Conservation (phyloP, 2,329 filamentous ascomycete genomes). For the Paracorniculantispora psalliotae region DNA sequence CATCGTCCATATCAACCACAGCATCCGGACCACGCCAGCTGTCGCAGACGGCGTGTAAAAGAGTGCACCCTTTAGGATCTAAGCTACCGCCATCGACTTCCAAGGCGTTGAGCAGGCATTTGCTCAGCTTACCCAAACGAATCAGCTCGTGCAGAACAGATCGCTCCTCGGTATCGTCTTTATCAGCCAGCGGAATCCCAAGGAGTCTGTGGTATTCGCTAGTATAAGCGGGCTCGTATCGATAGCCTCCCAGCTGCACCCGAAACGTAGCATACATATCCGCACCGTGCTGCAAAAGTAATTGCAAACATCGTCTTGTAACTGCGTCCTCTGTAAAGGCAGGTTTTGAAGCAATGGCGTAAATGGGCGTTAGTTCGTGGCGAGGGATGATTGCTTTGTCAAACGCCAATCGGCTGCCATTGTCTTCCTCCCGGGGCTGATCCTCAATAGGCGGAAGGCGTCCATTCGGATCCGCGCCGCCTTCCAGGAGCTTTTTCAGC, state of each 20-base stretch:
- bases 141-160: conserved; percentile 6
- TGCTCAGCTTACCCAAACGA: neutral
- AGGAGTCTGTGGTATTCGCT: neutral
- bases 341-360: neutral
- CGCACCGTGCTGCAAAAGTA: neutral
- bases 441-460: neutral
- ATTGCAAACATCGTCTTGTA: neutral
- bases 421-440: neutral
- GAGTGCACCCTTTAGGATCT: neutral
- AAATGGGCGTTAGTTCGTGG: neutral
- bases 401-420: neutral
- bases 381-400: neutral
- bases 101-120: neutral
- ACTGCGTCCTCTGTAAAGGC: neutral
- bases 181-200: neutral
- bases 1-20: neutral
- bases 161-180: neutral
- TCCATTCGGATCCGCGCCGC: neutral
- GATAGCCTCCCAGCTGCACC: neutral
- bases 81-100: neutral
- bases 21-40: neutral
- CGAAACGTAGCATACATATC: neutral
- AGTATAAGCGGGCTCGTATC: neutral
- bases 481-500: neutral
- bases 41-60: conserved; percentile 3